Conservation (phyloP, 176 grass and related monocot species). For the Oryza glaberrima region DNA sequence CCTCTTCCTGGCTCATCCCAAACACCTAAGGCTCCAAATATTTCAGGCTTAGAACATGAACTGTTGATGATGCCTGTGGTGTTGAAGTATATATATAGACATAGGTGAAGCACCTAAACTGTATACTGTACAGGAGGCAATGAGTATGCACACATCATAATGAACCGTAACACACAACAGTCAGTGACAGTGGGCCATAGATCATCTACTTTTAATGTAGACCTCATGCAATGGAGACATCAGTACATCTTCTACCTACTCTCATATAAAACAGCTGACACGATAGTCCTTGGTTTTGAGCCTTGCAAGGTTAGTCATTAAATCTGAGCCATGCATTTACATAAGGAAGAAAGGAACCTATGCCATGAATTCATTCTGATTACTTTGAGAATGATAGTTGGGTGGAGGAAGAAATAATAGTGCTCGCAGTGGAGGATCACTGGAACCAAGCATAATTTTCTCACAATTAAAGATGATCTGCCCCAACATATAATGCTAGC, state of each 20-base stretch:
- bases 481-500: not conserved
- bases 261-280: not conserved
- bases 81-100: conserved; percentile 31
- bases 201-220: not conserved
- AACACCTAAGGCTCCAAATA: not conserved
- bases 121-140: not conserved
- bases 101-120: not conserved
- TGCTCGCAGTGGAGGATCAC: not conserved
- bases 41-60: not conserved
- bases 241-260: not conserved
- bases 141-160: not conserved
- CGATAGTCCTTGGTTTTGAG: not conserved
- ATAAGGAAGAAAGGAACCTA: not conserved
- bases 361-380: not conserved
- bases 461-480: not conserved
- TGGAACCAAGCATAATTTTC: not conserved
- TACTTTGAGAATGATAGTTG: not conserved
- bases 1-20: conserved; percentile 38
- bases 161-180: not conserved
- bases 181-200: not conserved
- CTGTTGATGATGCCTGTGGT: not conserved
- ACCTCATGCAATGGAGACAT: not conserved
- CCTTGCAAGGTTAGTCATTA: not conserved
- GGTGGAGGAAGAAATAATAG: not conserved
- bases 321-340: not conserved